These are phyloP conservation scores for Pseudogymnoascus verrucosus DNA, from an alignment of 2,329 filamentous ascomycete genomes.

Conservation along the genomic window DNA sequence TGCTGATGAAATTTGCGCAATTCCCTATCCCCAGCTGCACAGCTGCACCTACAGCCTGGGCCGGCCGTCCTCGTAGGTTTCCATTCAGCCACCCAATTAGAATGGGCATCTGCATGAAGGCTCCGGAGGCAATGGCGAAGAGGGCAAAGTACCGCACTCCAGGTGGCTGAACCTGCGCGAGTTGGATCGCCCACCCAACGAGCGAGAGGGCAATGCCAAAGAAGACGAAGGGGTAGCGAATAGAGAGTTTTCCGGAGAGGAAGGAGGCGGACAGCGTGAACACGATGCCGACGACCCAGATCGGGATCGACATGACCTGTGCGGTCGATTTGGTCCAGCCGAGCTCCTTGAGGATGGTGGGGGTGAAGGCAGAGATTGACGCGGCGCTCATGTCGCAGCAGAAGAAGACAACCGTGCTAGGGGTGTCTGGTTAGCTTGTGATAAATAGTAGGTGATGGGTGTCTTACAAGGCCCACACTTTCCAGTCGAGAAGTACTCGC, in stretches of 20 bases:
- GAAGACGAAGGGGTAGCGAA: constrained; percentile 31
- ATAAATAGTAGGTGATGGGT: neutral
- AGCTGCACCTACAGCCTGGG: constrained; percentile 34
- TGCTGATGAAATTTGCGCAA: constrained; percentile 35
- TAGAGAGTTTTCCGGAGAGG: constrained; percentile 25
- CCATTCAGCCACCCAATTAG: constrained; percentile 31
- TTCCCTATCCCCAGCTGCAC: constrained; percentile 37
- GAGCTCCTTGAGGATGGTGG: constrained; percentile 29
- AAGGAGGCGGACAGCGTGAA: constrained; percentile 25
- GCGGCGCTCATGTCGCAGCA: constrained; percentile 30
- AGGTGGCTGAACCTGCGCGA: constrained; percentile 8
- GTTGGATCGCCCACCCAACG: constrained; percentile 24
- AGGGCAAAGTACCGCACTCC: constrained; percentile 29
- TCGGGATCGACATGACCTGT: constrained; percentile 31
- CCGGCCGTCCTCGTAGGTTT: constrained; percentile 34
- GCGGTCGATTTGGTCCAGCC: constrained; percentile 27
- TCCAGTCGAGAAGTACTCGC: constrained; percentile 18
- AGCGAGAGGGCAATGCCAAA: constrained; percentile 28
- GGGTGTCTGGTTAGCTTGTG: neutral
- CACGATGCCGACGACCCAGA: constrained; percentile 27
- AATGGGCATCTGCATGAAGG: constrained; percentile 28
- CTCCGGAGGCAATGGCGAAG: constrained; percentile 29
- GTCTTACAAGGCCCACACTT: constrained; percentile 21
- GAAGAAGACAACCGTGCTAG: constrained; percentile 23
- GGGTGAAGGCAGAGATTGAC: constrained; percentile 28